Evolutionary conservation across 768 basidiomycete genomes (phyloP).

Genomic region (Tulasnella sp.): DNA sequence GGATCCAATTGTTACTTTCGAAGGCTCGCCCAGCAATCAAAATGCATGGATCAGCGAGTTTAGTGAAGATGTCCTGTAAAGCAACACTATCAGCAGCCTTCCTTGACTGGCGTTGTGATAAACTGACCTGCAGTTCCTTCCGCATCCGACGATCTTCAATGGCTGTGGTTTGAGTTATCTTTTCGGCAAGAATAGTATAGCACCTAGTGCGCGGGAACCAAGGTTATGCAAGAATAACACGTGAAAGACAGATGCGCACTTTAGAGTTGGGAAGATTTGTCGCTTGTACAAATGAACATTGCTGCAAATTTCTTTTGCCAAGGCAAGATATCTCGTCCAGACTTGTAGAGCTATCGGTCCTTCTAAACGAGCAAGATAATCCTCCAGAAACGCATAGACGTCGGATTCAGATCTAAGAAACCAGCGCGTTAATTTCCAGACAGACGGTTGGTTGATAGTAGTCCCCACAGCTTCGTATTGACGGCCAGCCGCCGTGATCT

Average conservation of each 20-base stretch:
- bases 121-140: slow-evolving; percentile 70
- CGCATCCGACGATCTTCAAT: slow-evolving; percentile 81
- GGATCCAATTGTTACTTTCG: slow-evolving; percentile 72
- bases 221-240: slow-evolving; percentile 16
- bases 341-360: slow-evolving; percentile 88
- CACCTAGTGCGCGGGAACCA: slow-evolving; percentile 43
- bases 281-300: slow-evolving; percentile 55
- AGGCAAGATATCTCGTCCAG: slow-evolving; percentile 66
- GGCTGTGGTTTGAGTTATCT: slow-evolving; percentile 78
- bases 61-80: slow-evolving; percentile 65
- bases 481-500: slow-evolving; percentile 47
- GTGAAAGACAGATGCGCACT: slow-evolving; percentile 35
- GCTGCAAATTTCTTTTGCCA: slow-evolving; percentile 67
- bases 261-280: slow-evolving; percentile 59
- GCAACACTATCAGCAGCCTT: neutral
- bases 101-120: neutral
- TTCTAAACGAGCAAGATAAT: slow-evolving; percentile 72
- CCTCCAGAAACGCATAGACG: slow-evolving; percentile 80
- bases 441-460: neutral
- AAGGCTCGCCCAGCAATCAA: slow-evolving; percentile 58
- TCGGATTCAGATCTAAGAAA: slow-evolving; percentile 48
- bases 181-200: slow-evolving; percentile 65
- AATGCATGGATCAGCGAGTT: slow-evolving; percentile 71
- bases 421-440: slow-evolving; percentile 10
- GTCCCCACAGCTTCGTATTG: slow-evolving; percentile 55